These are phyloP conservation scores for Clonostachys rosea DNA, from an alignment of 2,329 filamentous ascomycete species.

Conservation along the genomic window DNA sequence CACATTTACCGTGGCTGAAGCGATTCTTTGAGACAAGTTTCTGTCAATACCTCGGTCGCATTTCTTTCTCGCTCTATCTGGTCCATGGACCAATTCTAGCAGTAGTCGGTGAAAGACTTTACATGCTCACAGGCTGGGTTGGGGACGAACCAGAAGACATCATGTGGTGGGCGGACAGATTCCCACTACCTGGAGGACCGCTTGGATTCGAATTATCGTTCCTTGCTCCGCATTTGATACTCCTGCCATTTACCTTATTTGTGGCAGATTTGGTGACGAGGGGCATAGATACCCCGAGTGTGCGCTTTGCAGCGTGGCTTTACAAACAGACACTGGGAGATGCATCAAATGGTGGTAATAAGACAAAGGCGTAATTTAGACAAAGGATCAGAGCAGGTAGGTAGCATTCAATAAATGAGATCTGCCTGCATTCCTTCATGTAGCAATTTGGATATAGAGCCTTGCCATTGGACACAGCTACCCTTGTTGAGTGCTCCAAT, in stretches of 20 bases:
- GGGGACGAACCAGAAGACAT: conserved; percentile 45
- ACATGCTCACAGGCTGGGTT: conserved; percentile 54
- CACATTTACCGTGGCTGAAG: conserved; percentile 53
- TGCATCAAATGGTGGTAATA: conserved; percentile 1
- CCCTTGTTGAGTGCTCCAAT: no score
- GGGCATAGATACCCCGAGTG: conserved; percentile 54
- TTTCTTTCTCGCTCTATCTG: conserved; percentile 60
- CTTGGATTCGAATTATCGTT: conserved; percentile 58
- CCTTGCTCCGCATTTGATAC: conserved; percentile 52
- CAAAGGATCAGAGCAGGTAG: background rate
- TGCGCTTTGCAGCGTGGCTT: conserved; percentile 51
- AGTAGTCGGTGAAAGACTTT: conserved; percentile 57
- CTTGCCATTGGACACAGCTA: no score
- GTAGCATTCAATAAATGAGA: background rate
- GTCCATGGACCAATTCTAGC: conserved; percentile 59
- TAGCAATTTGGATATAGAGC: no score
- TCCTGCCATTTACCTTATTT: conserved; percentile 56
- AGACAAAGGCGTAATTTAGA: conserved; percentile 10
- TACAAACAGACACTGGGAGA: conserved; percentile 39
- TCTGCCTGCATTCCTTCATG: no score
- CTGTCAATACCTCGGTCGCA: conserved; percentile 57
- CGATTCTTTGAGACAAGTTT: conserved; percentile 53
- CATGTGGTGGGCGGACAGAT: conserved; percentile 49
- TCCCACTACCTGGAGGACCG: conserved; percentile 52
- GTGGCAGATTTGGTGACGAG: conserved; percentile 51